Conservation (phyloP, 2,329 filamentous ascomycete genomes). For the Trichoderma afroharzianum region DNA sequence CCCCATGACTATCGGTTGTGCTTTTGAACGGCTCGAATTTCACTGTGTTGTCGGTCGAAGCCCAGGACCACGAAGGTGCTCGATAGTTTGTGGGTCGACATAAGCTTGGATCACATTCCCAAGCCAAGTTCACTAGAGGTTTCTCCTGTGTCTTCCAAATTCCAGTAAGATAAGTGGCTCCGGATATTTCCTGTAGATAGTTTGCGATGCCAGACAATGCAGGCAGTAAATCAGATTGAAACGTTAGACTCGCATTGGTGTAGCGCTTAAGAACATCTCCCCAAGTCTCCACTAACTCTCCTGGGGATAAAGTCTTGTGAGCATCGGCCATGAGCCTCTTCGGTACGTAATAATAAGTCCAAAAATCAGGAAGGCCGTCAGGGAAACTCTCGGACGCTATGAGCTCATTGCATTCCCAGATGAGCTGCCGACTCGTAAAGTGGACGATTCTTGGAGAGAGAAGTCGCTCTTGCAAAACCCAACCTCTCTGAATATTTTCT, state of each 20-base stretch:
- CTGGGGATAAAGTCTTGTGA: not conserved
- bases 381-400: not conserved
- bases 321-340: not conserved
- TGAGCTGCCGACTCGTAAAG: not conserved
- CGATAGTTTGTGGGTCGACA: not conserved
- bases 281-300: not conserved
- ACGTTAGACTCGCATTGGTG: not conserved
- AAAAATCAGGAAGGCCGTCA: not conserved
- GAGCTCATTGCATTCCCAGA: not conserved
- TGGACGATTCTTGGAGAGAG: not conserved
- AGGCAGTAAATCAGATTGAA: not conserved
- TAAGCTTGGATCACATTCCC: not conserved
- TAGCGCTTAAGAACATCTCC: not conserved
- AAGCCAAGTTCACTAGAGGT: not conserved
- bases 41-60: not conserved
- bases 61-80: not conserved
- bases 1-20: not conserved
- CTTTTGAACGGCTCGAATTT: not conserved
- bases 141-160: not conserved
- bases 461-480: not conserved
- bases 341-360: not conserved
- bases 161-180: not conserved
- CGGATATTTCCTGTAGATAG: not conserved
- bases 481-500: not conserved
- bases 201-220: not conserved